Evolutionary conservation across 345 rosid genomes (phyloP).

Genomic region (Eutrema heterophyllum): DNA sequence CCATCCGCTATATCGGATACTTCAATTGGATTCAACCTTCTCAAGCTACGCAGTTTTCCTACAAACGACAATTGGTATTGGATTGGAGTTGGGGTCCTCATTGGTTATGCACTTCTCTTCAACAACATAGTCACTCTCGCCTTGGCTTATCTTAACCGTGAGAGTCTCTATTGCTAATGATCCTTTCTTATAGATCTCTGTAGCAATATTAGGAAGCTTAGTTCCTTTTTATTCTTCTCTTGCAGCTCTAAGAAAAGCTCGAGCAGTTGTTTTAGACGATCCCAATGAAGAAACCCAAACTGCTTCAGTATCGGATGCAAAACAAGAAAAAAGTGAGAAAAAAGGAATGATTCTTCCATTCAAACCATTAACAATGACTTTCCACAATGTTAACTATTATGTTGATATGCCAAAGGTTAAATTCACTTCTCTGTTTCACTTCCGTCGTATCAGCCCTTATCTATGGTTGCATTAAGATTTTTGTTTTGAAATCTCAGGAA

Average conservation of each 20-base stretch:
- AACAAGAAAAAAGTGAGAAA: slow-evolving; percentile 33
- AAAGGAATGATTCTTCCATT: slow-evolving; percentile 97
- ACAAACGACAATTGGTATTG: slow-evolving; percentile 62
- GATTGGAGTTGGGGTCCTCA: slow-evolving; percentile 65
- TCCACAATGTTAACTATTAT: slow-evolving; percentile 81
- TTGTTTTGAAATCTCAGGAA: slow-evolving; percentile 39
- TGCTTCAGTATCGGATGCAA: background rate
- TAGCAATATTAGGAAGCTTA: background rate
- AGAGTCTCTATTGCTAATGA: slow-evolving; percentile 25
- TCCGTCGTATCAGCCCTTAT: background rate
- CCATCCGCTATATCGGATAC: slow-evolving; percentile 44
- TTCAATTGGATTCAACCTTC: slow-evolving; percentile 61
- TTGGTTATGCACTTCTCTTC: slow-evolving; percentile 60
- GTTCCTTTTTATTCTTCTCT: slow-evolving; percentile 14
- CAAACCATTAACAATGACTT: slow-evolving; percentile 86
- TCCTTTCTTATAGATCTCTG: background rate
- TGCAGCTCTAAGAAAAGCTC: slow-evolving; percentile 58
- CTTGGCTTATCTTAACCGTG: slow-evolving; percentile 72
- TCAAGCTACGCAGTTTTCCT: slow-evolving; percentile 51
- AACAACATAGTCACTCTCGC: slow-evolving; percentile 65
- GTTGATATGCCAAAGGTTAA: slow-evolving; percentile 88
- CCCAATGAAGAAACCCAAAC: slow-evolving; percentile 33
- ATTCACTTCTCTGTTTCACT: background rate
- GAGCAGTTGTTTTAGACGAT: slow-evolving; percentile 39
- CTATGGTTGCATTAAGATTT: background rate